phyloP scores from a whole-genome alignment of 352 stramenopile species.

The Plasmopara muralis region DNA sequence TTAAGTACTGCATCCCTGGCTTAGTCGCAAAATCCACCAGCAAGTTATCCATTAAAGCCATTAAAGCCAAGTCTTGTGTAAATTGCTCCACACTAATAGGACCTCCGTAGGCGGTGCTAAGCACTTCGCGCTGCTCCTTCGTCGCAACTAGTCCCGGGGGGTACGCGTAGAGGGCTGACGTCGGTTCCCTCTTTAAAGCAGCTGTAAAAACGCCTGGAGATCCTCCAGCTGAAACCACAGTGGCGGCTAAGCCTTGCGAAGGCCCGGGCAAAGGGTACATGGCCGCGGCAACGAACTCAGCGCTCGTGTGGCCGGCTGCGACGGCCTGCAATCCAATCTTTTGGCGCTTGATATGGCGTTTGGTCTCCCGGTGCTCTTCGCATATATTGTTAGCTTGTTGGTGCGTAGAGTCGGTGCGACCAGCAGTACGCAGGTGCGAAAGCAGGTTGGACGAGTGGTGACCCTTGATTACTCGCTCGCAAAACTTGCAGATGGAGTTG shows the following conservation, averaged over 20 bases:
- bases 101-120: slow-evolving; percentile 16
- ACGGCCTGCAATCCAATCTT: slow-evolving; percentile 44
- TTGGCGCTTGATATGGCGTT: slow-evolving; percentile 70
- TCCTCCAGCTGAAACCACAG: slow-evolving; percentile 34
- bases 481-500: slow-evolving; percentile 84
- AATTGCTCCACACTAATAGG: slow-evolving; percentile 54
- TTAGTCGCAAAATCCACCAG: slow-evolving; percentile 50
- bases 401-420: slow-evolving; percentile 58
- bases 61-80: slow-evolving; percentile 63
- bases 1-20: slow-evolving; percentile 63
- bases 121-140: slow-evolving; percentile 42
- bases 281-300: slow-evolving; percentile 34
- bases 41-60: slow-evolving; percentile 69
- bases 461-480: slow-evolving; percentile 76
- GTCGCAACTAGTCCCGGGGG: slow-evolving; percentile 15
- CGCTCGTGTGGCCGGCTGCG: slow-evolving; percentile 8
- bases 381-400: slow-evolving; percentile 70
- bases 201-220: slow-evolving; percentile 23
- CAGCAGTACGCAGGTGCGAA: slow-evolving; percentile 67
- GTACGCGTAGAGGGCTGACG: slow-evolving; percentile 17
- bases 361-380: slow-evolving; percentile 75
- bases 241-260: slow-evolving; percentile 32
- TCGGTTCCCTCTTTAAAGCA: slow-evolving; percentile 23
- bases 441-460: slow-evolving; percentile 81
- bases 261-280: slow-evolving; percentile 35